Base-by-base conservation (phyloP, 1,284 basidiomycete genomes). In the Bondarzewia mesenterica region DNA sequence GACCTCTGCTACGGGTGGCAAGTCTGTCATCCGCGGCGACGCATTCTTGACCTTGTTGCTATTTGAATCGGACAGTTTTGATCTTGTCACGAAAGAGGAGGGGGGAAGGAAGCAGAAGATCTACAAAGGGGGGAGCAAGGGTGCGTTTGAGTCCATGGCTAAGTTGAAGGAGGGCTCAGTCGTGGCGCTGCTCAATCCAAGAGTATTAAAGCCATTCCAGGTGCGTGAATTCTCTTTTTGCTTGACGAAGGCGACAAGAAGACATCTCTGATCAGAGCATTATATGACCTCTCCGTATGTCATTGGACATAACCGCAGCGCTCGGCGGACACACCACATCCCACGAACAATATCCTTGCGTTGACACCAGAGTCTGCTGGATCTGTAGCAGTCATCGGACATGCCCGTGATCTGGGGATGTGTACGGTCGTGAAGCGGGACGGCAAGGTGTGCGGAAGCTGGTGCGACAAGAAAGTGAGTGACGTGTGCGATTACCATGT, bases 401-500 rank as follows among this genome's bases (percentile, higher is more conserved):
- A 83, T n/a, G 77, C 92, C 3, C 76, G 75, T 26, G 92, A 98
- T 63, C 74, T 97, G 2, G 89, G 90, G 0, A 81, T 82, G 67
- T 99, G 95, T 61, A 71, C 70, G 2, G 90, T 89, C 5, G 62
- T 73, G 37, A 85, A 83, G 60, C 76, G 79, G 38, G 90, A 96
- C 52, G 93, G 93, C 1, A 83, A 84, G 46, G 60, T 74, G 1
- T 98, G 95, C 59, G 79, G 78, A 8, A 77, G 80, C 41, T 98
- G 93, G 93, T 88, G 84, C 48, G 93, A 97, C 66, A 83, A 81
- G 67, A 82, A 80, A 49, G 77, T 85, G 51, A 84, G 84, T 54
- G 80, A 85, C 16, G 82, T 89, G 7, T 98, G 94, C 65, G 92
- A 97, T 43, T 97, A 80, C 64, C 94, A 97, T 66, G 66, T 95